A percentile compares a stretch with the other conserved stretches of the same genome.
These are phyloP conservation scores for Cladobotryum mycophilum DNA, from an alignment of 2,329 filamentous ascomycete species.

Conservation along the genomic window DNA sequence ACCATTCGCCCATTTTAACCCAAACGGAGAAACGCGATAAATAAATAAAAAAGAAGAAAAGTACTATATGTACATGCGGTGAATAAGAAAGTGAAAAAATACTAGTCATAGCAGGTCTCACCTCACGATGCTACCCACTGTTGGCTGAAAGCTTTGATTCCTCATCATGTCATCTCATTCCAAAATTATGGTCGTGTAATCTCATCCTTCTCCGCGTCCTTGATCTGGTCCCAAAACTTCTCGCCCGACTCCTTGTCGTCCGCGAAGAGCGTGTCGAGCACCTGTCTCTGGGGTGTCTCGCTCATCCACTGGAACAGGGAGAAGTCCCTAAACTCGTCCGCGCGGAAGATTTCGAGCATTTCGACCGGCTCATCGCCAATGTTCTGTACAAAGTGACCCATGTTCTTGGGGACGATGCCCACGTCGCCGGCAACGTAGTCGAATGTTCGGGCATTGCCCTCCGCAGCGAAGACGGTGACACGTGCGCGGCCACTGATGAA, in stretches of 20 bases:
- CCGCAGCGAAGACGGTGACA: conserved; percentile 67
- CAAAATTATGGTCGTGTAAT: conserved; percentile 30
- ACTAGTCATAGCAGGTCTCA: neutral
- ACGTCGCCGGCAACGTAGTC: conserved; percentile 71
- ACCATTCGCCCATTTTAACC: neutral
- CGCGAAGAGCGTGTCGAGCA: conserved; percentile 60
- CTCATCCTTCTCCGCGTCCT: conserved; percentile 55
- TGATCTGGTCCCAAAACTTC: conserved; percentile 56
- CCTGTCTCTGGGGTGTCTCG: conserved; percentile 61
- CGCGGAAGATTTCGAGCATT: conserved; percentile 69
- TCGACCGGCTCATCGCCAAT: conserved; percentile 69
- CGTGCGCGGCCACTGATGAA: conserved; percentile 67
- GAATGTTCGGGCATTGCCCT: conserved; percentile 65
- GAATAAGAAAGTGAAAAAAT: neutral
- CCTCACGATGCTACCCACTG: too few relatives aligned
- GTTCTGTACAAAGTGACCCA: conserved; percentile 79
- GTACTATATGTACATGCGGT: neutral
- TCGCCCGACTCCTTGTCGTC: conserved; percentile 54
- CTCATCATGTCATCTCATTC: neutral
- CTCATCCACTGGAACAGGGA: conserved; percentile 71
- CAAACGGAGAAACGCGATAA: neutral
- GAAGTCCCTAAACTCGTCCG: conserved; percentile 66
- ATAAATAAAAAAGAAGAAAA: too few relatives aligned
- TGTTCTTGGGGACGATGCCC: conserved; percentile 69
- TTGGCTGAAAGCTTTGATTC: neutral